Conservation (phyloP, 23 red algal genomes). For the Gracilaria caudata region DNA sequence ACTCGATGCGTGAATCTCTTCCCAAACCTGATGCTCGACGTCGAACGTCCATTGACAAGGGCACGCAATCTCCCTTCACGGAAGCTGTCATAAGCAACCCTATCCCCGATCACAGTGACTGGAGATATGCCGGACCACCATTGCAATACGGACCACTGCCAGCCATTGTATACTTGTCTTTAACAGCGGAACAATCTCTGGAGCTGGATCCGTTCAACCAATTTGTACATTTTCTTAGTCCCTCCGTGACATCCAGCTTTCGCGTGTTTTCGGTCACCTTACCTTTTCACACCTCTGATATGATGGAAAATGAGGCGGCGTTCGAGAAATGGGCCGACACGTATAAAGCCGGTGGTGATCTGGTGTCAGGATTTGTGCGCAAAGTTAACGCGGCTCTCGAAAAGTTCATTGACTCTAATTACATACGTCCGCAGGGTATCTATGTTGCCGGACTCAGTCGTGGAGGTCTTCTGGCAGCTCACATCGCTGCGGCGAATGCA, state of each 20-base stretch:
- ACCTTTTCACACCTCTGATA: conserved; percentile 50
- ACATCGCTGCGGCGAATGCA: conserved; percentile 35
- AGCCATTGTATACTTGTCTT: conserved; percentile 62
- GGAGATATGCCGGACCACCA: conserved; percentile 54
- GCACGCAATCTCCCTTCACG: not conserved
- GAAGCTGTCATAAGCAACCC: conserved; percentile 7
- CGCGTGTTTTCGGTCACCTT: conserved; percentile 67
- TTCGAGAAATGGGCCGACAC: conserved; percentile 50
- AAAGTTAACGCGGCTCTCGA: conserved; percentile 17
- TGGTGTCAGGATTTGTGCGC: conserved; percentile 54
- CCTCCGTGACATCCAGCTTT: conserved; percentile 1
- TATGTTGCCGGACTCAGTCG: conserved; percentile 62
- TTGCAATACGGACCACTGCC: conserved; percentile 31
- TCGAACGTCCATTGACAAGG: not conserved
- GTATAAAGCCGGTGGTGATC: conserved; percentile 59
- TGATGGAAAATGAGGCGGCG: conserved; percentile 54
- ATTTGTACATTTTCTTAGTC: conserved; percentile 15
- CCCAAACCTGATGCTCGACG: not conserved
- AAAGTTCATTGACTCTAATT: conserved; percentile 23
- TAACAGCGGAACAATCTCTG: conserved; percentile 64
- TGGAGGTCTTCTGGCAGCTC: conserved; percentile 59
- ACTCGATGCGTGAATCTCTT: not conserved
- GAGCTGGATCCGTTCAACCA: conserved; percentile 74
- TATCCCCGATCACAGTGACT: conserved; percentile 32
- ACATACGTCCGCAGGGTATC: not conserved